These are phyloP conservation scores for Colletotrichum sp. DNA, from an alignment of 2,329 filamentous ascomycete species.

Conservation along the genomic window DNA sequence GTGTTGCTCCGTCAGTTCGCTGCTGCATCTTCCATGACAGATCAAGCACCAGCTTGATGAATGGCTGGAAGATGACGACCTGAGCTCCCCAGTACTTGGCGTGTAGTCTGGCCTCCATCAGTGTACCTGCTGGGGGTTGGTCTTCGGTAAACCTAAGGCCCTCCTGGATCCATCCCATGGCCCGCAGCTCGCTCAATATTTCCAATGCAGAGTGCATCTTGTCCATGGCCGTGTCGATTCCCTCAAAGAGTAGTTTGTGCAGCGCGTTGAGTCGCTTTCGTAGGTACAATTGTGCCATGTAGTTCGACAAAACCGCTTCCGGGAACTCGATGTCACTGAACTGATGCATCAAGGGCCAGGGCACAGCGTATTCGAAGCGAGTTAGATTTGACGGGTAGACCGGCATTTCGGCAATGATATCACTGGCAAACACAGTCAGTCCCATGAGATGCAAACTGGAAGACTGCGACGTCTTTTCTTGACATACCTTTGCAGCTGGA, in stretches of 20 bases:
- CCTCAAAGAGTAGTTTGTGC: slow-evolving; percentile 61
- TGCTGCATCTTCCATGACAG: slow-evolving; percentile 43
- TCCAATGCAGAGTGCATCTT: slow-evolving; percentile 51
- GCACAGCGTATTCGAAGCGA: slow-evolving; percentile 68
- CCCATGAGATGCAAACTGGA: background rate
- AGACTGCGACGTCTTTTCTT: too few relatives aligned
- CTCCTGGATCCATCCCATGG: slow-evolving; percentile 51
- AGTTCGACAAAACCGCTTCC: slow-evolving; percentile 60
- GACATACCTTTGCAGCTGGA: slow-evolving; percentile 84
- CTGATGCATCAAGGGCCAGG: slow-evolving; percentile 61
- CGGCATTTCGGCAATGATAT: slow-evolving; percentile 87
- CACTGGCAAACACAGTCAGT: slow-evolving; percentile 54
- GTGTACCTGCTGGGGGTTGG: slow-evolving; percentile 75
- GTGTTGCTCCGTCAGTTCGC: background rate
- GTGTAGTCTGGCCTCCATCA: slow-evolving; percentile 82
- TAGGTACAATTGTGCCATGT: slow-evolving; percentile 67
- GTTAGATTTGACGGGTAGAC: slow-evolving; percentile 66
- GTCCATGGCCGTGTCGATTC: slow-evolving; percentile 36
- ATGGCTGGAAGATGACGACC: slow-evolving; percentile 87
- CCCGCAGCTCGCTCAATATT: slow-evolving; percentile 1
- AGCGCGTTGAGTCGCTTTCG: slow-evolving; percentile 69
- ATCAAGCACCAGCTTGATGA: slow-evolving; percentile 64
- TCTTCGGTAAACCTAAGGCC: slow-evolving; percentile 65
- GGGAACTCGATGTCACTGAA: slow-evolving; percentile 34
- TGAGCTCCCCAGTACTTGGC: slow-evolving; percentile 95